Base-by-base conservation (phyloP, 2,329 filamentous ascomycete species). In the Dryadomyces sulphureus region DNA sequence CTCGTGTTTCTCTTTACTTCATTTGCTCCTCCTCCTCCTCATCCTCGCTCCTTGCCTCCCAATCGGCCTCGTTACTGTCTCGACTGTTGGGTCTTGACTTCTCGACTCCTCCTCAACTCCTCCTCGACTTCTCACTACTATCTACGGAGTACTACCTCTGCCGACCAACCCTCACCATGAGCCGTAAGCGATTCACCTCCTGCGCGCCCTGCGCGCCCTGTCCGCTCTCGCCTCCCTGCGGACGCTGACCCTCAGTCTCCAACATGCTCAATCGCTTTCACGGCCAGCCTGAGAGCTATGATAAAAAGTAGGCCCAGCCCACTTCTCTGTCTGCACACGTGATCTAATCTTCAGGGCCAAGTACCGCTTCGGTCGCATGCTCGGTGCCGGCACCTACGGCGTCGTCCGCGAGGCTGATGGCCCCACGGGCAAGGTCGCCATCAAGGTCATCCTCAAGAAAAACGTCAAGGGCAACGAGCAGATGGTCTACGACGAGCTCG, bases 361-460 rank as follows among this genome's bases (percentile, higher is more conserved):
- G 63, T 98, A 98, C 66, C 80, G 75, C 56, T 94, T 98, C 64
- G 92, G 92, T 57, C 80, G 83, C 62, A 96, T 90, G 21, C 77
- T 98, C 49, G 92, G 92, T 59, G 92, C 92, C 51, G 92, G 92
- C 56, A 98, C 92, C 57, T 98, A 98, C 72, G 92, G 92, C 59
- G 94, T 98, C 59, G 92, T 98, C 58, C 80, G 92, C 57, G 92
- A 98, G 67, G 92, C 92, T 50, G 88, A 95, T 51, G 77, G 85
- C 55, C 78, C 82, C 38, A 73, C 75, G 19, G 86, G 87, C 62
- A 77, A 94, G 71, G 89, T 94, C 50, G 92, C 92, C 36, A 77
- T 98, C 65, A 98, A 98, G 74, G 96, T 98, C 62, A 98, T 98
- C 64, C 71, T 96, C 59, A 98, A 98, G 77, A 95, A 94, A 72